phyloP scores from a whole-genome alignment of 129 eudicot species.

The Centella asiatica region DNA sequence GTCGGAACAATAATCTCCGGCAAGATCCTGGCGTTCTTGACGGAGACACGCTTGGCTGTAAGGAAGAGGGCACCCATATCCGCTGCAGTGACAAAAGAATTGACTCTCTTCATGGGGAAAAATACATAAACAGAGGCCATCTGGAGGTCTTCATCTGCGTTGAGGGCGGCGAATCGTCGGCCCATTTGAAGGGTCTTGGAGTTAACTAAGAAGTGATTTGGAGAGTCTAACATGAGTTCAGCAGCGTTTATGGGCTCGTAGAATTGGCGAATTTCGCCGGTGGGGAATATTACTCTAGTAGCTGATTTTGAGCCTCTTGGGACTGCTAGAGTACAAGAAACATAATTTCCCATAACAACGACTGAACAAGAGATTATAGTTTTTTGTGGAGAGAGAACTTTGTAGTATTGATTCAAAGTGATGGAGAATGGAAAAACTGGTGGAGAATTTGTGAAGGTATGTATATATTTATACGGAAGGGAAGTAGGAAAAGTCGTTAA shows the following conservation, averaged over 20 bases:
- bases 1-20: constrained; percentile 21
- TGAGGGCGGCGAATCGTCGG: constrained; percentile 51
- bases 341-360: constrained; percentile 64
- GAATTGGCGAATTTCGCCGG: constrained; percentile 51
- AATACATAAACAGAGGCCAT: constrained; percentile 44
- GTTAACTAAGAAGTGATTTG: constrained; percentile 50
- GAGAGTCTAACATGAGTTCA: constrained; percentile 66
- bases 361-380: background rate
- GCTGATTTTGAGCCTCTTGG: constrained; percentile 30
- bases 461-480: background rate
- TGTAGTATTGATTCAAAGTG: background rate
- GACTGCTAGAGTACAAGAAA: constrained; percentile 42
- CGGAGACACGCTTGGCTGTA: constrained; percentile 31
- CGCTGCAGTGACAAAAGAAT: constrained; percentile 47
- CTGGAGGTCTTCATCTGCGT: constrained; percentile 77
- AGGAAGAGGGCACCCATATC: constrained; percentile 53
- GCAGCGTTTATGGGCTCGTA: constrained; percentile 60
- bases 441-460: background rate
- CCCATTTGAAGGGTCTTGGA: constrained; percentile 55
- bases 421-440: background rate
- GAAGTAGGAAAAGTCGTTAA: background rate
- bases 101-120: constrained; percentile 58
- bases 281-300: constrained; percentile 44
- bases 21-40: constrained; percentile 34
- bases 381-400: background rate